A percentile compares a stretch with the other conserved stretches of the same genome.
These are phyloP conservation scores for Macrocystidia cucumis DNA, from an alignment of 1,284 basidiomycete species.

Conservation along the genomic window DNA sequence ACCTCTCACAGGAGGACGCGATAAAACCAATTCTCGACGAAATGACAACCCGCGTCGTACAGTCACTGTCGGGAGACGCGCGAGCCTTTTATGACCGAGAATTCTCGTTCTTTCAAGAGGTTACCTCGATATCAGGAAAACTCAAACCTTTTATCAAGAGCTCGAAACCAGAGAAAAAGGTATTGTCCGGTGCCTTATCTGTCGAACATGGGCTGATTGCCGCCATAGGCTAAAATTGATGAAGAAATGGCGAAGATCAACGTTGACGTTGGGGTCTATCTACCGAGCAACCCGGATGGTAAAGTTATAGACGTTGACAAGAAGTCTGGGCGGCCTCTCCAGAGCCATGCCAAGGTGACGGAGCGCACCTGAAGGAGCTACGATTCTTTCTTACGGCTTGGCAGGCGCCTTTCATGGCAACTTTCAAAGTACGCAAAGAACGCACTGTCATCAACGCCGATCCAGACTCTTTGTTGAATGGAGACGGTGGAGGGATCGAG, in stretches of 20 bases:
- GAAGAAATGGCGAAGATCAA: constrained; percentile 98
- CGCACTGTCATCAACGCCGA: constrained; percentile 52
- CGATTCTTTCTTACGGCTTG: constrained; percentile 4
- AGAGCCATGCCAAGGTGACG: constrained; percentile 95
- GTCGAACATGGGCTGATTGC: constrained; percentile 3
- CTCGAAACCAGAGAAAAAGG: constrained; percentile 96
- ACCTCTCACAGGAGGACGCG: constrained; percentile 75
- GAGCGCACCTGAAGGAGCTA: no score
- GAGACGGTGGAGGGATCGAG: constrained; percentile 48
- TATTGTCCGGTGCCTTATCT: constrained; percentile 15
- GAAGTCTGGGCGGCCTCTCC: constrained; percentile 91
- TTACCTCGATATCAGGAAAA: constrained; percentile 97
- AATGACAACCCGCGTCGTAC: constrained; percentile 81
- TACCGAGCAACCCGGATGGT: constrained; percentile 97
- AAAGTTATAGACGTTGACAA: constrained; percentile 95
- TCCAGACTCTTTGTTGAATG: constrained; percentile 64
- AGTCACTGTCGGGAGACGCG: constrained; percentile 86
- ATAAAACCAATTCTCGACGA: constrained; percentile 93
- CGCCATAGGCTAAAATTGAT: constrained; percentile 87
- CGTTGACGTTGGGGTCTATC: constrained; percentile 91
- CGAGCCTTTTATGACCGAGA: constrained; percentile 91
- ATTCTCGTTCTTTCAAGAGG: constrained; percentile 94
- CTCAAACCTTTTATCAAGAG: constrained; percentile 96
- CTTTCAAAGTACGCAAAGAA: constrained; percentile 95
- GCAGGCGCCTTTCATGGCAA: constrained; percentile 99